Base-by-base conservation (phyloP, 164 flowering plant genomes). In the Protea cynaroides region DNA sequence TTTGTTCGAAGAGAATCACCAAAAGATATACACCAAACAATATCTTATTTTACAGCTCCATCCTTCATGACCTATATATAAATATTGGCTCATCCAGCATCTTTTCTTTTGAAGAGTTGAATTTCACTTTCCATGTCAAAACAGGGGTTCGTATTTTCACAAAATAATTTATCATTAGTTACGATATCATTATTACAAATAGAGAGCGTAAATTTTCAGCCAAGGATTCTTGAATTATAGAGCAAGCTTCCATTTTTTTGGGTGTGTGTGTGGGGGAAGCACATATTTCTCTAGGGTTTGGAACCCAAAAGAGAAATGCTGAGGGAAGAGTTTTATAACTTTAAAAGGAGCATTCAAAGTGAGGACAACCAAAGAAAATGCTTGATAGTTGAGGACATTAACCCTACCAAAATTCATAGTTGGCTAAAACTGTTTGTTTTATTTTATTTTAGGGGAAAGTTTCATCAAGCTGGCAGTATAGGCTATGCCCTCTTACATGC, bases 1-100 rank as follows among this genome's bases (percentile, higher is more conserved):
- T 64, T 51, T 58, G 64, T 63, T 69, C 57, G 62, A 61, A 19
- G 21, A 7, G 66, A 49, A 62, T 65, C 44, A 40, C 40, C 17
- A 63, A 38, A 64, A 25, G 21, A 64, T 38, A 15, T 14, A 11
- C 7, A 40, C 38, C 50, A 25, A 54, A 38, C 34, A 55, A 55
- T 22, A 6, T 65, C 15, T 25, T 25, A 37, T 56, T 4, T 64
- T 56, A 14, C 37, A 43, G 37, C 59, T 54, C 59, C 21, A n/a
- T 44, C 38, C 54, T 56, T 51, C 10, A 51, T 29, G 65, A 50
- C 34, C n/a, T 50, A 63, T 25, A 19, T 44, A 24, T 65, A 34
- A 56, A 13, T 1, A 51, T 8, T 25, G 14, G 46, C 14, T 64
- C 37, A 29, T 43, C 46, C 17, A 25, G 14, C 24, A 55, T 57